Conservation (phyloP, 2,329 filamentous ascomycete species). For the Aureobasidium mangrovei region DNA sequence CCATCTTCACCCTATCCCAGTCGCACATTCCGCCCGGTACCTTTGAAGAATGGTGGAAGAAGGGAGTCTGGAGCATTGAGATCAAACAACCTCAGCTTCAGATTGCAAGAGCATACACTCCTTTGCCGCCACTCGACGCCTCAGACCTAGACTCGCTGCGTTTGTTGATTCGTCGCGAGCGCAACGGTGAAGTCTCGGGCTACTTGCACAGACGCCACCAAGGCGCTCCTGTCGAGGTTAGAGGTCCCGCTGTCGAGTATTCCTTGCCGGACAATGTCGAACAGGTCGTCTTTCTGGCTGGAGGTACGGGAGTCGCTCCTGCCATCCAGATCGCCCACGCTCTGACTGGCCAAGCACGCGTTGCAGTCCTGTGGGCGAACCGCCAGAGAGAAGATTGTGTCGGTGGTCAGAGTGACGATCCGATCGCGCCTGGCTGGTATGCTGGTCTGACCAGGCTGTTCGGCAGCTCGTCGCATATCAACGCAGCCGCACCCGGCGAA, state of each 20-base stretch:
- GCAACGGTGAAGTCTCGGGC: constrained; percentile 73
- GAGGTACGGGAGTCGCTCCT: constrained; percentile 85
- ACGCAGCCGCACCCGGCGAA: constrained; percentile 10
- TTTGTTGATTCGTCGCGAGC: constrained; percentile 70
- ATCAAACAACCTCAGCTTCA: constrained; percentile 92
- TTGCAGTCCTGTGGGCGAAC: constrained; percentile 80
- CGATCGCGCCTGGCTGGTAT: not conserved
- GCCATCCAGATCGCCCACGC: constrained; percentile 71
- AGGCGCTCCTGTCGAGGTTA: constrained; percentile 53
- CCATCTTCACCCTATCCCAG: constrained; percentile 53
- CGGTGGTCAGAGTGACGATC: constrained; percentile 48
- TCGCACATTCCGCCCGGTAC: constrained; percentile 8
- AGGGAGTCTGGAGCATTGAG: constrained; percentile 64
- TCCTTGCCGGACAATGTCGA: constrained; percentile 44
- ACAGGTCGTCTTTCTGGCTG: constrained; percentile 73
- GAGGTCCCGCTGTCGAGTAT: constrained; percentile 68
- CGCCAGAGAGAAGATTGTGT: constrained; percentile 56
- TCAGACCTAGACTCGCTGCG: constrained; percentile 41
- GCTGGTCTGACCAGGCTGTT: not conserved
- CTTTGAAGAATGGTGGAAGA: constrained; percentile 16
- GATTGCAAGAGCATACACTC: constrained; percentile 86
- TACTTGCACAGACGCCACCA: constrained; percentile 54
- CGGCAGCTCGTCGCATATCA: not conserved
- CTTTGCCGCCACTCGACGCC: constrained; percentile 52
- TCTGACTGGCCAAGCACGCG: constrained; percentile 28